These are phyloP conservation scores for Vitis cinerea DNA, from an alignment of 164 flowering plant genomes.

Conservation along the genomic window DNA sequence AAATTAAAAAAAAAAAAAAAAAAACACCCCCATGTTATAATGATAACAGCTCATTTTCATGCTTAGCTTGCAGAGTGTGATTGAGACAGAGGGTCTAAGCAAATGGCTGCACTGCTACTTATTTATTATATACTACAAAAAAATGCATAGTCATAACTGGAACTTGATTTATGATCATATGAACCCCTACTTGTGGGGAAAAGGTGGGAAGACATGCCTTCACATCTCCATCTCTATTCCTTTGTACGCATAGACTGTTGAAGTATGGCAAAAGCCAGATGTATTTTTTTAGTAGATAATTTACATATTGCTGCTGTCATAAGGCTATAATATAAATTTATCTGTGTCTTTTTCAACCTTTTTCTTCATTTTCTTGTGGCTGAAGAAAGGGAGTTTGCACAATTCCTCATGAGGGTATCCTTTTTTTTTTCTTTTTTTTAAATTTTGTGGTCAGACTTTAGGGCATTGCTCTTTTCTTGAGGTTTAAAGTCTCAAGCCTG, in stretches of 20 bases:
- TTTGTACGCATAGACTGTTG: no score
- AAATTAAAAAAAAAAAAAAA: not conserved
- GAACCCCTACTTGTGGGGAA: not conserved
- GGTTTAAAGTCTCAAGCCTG: not conserved
- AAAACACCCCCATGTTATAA: conserved; percentile 11
- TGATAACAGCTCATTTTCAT: conserved; percentile 12
- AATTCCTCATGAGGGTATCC: conserved; percentile 12
- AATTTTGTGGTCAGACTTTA: not conserved
- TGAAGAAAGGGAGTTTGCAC: conserved; percentile 30
- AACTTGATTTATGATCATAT: no score
- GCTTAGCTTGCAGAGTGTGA: conserved; percentile 1
- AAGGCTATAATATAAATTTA: not conserved
- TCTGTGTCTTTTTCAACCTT: no score
- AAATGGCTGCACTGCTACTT: not conserved
- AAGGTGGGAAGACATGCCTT: conserved; percentile 13
- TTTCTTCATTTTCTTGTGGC: conserved; percentile 24
- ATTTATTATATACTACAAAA: not conserved
- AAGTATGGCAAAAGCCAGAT: not conserved
- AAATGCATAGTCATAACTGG: no score
- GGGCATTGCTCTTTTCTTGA: conserved; percentile 1
- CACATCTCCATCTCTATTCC: not conserved
- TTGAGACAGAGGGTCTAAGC: not conserved
- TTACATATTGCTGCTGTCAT: not conserved
- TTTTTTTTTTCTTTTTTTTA: conserved; percentile 2
- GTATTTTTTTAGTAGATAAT: not conserved